Conservation (phyloP, 345 rosid genomes). For the Kandelia obovata region DNA sequence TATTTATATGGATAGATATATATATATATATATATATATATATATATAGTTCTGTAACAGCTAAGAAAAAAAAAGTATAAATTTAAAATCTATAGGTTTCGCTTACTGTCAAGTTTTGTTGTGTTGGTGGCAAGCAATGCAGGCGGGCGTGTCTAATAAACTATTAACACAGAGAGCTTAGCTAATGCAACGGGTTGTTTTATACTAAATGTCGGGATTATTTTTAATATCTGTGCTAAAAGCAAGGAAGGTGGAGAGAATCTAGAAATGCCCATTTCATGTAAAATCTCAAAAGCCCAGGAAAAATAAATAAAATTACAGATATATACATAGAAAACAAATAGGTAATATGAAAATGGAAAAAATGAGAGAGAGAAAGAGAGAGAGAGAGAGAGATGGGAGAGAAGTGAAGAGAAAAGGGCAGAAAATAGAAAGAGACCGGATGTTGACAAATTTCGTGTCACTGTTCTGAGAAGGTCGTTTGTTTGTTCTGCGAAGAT, state of each 20-base stretch:
- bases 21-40: too few relatives aligned
- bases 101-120: not conserved
- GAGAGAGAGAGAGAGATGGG: not conserved
- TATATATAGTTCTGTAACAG: too few relatives aligned
- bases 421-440: constrained; percentile 89
- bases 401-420: constrained; percentile 24
- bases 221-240: constrained; percentile 19
- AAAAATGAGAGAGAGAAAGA: not conserved
- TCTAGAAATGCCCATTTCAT: constrained; percentile 41
- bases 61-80: too few relatives aligned
- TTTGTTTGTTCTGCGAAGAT: constrained; percentile 61
- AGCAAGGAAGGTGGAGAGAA: constrained; percentile 51
- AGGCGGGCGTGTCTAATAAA: not conserved
- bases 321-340: not conserved
- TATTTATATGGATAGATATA: too few relatives aligned
- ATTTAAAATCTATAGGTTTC: too few relatives aligned
- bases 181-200: not conserved
- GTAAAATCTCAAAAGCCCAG: constrained; percentile 12
- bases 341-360: not conserved
- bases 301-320: not conserved
- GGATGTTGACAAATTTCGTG: constrained; percentile 93
- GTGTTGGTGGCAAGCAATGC: constrained; percentile 12
- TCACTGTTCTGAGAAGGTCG: constrained; percentile 38
- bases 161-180: too few relatives aligned
- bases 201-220: not conserved